phyloP scores from a whole-genome alignment of 2,329 filamentous ascomycete genomes.

The Fonsecaea monophora region DNA sequence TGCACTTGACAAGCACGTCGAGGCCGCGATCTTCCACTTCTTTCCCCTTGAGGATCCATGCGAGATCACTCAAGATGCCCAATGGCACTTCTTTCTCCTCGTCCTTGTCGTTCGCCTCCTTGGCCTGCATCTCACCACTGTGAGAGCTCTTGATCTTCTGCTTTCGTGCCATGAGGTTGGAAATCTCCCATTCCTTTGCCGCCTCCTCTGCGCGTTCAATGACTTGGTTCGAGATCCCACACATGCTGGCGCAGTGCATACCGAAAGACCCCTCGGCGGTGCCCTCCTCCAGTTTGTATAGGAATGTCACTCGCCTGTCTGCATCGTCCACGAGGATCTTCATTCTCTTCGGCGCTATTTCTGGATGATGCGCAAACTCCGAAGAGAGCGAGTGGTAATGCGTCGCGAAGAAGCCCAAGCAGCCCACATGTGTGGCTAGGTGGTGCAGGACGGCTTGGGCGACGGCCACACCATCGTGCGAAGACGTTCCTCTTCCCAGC shows the following conservation, averaged over 20 bases:
- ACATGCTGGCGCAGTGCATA: conserved; percentile 99
- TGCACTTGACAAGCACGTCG: conserved; percentile 57
- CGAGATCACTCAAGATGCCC: conserved; percentile 39
- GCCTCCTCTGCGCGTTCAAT: conserved; percentile 88
- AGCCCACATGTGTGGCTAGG: conserved; percentile 89
- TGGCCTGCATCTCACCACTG: conserved; percentile 53
- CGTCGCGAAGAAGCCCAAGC: conserved; percentile 94
- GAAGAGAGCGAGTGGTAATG: conserved; percentile 94
- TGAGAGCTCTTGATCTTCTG: conserved; percentile 67
- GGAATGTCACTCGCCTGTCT: conserved; percentile 86
- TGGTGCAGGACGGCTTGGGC: conserved; percentile 98
- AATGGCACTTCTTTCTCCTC: conserved; percentile 45
- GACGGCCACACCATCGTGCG: conserved; percentile 95
- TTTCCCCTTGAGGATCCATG: conserved; percentile 33
- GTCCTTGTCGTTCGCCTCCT: conserved; percentile 48
- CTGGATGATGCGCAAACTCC: conserved; percentile 87
- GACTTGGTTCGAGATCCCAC: conserved; percentile 82
- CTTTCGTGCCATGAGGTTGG: conserved; percentile 85
- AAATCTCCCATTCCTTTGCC: conserved; percentile 93
- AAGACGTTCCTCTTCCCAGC: conserved; percentile 90
- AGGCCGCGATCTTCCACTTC: conserved; percentile 59
- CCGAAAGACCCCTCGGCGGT: conserved; percentile 97
- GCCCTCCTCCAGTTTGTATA: conserved; percentile 92
- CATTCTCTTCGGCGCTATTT: conserved; percentile 88
- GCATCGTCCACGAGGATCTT: conserved; percentile 89